Evolutionary conservation across 139 green algal species (phyloP).

Genomic region (Gonium pectorale): DNA sequence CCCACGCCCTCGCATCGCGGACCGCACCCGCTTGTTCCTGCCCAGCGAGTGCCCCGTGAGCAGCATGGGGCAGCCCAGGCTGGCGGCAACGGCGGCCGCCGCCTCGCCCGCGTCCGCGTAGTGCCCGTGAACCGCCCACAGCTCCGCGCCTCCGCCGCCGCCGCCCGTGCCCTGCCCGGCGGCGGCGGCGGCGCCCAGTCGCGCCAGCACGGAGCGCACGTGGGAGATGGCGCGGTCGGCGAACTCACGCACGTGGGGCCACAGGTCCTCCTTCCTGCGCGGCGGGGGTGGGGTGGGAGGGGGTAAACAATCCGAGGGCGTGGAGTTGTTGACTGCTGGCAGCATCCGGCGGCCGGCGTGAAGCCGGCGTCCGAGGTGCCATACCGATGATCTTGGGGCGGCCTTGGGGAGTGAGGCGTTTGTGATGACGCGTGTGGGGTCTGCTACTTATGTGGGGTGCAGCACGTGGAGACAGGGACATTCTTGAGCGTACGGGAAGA

Average conservation of each 20-base stretch:
- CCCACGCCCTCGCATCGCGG: background rate
- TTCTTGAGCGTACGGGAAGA: no score
- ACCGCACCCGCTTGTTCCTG: slow-evolving; percentile 80
- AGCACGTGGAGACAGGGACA: no score
- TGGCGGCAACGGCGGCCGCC: slow-evolving; percentile 79
- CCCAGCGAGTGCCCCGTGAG: slow-evolving; percentile 95
- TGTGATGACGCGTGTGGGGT: no score
- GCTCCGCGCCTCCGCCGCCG: slow-evolving; percentile 55
- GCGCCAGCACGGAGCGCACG: slow-evolving; percentile 66
- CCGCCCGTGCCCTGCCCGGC: no score
- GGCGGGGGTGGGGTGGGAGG: background rate
- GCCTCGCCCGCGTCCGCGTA: slow-evolving; percentile 88
- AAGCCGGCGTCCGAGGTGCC: no score
- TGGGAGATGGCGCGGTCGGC: slow-evolving; percentile 83
- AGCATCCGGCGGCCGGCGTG: no score
- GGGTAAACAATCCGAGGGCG: background rate
- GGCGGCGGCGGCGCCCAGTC: slow-evolving; percentile 40
- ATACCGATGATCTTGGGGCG: no score
- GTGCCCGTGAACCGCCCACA: slow-evolving; percentile 79
- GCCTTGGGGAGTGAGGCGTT: no score
- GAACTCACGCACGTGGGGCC: slow-evolving; percentile 95
- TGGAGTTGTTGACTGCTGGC: background rate
- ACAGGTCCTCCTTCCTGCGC: slow-evolving; percentile 92
- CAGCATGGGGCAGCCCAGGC: slow-evolving; percentile 91
- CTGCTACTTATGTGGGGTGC: no score